A percentile compares a stretch with the other conserved stretches of the same genome.
Conservation (phyloP, 192 early-diverging fungal genomes). For the Linnemannia schmuckeri region DNA sequence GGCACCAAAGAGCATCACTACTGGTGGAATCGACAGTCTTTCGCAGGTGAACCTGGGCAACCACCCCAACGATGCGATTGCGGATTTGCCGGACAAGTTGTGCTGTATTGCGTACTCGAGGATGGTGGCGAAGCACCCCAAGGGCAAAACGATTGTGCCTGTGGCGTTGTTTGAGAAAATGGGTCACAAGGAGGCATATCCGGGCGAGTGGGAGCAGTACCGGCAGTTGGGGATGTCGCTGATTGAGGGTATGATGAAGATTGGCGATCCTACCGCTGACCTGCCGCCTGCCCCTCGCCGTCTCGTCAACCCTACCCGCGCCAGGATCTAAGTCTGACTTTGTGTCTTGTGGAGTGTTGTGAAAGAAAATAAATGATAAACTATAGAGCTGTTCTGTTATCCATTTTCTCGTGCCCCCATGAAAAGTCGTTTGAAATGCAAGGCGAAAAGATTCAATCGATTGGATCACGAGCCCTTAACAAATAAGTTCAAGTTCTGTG, state of each 20-base stretch:
- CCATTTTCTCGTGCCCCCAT: too few species aligned
- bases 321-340: constrained; percentile 19
- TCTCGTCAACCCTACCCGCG: constrained; percentile 37
- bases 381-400: too few species aligned
- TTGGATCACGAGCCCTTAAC: too few species aligned
- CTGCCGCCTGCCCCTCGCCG: constrained; percentile 13
- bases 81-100: constrained; percentile 42
- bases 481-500: background rate
- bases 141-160: constrained; percentile 53
- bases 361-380: background rate
- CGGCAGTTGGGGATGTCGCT: constrained; percentile 42
- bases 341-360: background rate
- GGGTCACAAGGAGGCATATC: constrained; percentile 47
- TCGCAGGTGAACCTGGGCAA: constrained; percentile 4
- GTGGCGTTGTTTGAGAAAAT: constrained; percentile 23
- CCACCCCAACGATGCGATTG: constrained; percentile 29
- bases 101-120: constrained; percentile 51
- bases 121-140: constrained; percentile 50
- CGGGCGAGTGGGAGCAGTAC: constrained; percentile 55
- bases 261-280: constrained; percentile 34
- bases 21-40: background rate
- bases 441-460: too few species aligned
- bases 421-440: too few species aligned
- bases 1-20: background rate
- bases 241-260: constrained; percentile 57